A percentile compares a stretch with the other conserved stretches of the same genome.
Conservation (phyloP, 73 alveolate genomes). For the Uronychia binucleata region DNA sequence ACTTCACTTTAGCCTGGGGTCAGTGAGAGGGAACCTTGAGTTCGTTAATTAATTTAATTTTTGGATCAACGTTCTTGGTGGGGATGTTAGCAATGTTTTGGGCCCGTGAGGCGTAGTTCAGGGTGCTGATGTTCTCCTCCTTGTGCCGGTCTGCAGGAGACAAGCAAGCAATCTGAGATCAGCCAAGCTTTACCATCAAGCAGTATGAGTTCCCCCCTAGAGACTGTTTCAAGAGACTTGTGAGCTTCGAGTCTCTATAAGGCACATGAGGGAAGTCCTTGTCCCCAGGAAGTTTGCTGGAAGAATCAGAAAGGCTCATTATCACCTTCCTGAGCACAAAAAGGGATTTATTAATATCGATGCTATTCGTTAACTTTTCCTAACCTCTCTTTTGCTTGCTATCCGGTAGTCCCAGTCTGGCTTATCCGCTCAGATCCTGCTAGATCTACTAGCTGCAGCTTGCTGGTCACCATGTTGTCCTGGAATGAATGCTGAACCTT, state of each 20-base stretch:
- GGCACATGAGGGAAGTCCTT: slow-evolving; percentile 83
- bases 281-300: slow-evolving; percentile 61
- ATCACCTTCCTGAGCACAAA: slow-evolving; percentile 87
- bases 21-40: too few species aligned
- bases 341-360: slow-evolving; percentile 87
- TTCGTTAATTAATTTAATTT: slow-evolving; percentile 62
- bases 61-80: slow-evolving; percentile 89
- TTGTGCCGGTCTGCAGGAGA: slow-evolving; percentile 88
- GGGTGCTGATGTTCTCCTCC: slow-evolving; percentile 92
- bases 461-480: slow-evolving; percentile 77
- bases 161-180: slow-evolving; percentile 97
- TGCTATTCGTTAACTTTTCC: too few species aligned
- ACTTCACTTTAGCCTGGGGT: slow-evolving; percentile 31
- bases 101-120: slow-evolving; percentile 96
- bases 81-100: slow-evolving; percentile 89
- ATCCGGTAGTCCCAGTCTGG: slow-evolving; percentile 94
- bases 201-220: slow-evolving; percentile 97
- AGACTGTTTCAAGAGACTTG: slow-evolving; percentile 90
- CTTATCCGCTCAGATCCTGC: slow-evolving; percentile 99
- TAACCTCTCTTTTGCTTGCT: slow-evolving; percentile 80
- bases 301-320: slow-evolving; percentile 77
- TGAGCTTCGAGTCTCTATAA: slow-evolving; percentile 95
- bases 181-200: slow-evolving; percentile 88
- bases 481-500: slow-evolving; percentile 77
- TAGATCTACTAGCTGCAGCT: slow-evolving; percentile 97